Conservation (phyloP, 2,329 filamentous ascomycete species). For the Fusarium verticillioides region DNA sequence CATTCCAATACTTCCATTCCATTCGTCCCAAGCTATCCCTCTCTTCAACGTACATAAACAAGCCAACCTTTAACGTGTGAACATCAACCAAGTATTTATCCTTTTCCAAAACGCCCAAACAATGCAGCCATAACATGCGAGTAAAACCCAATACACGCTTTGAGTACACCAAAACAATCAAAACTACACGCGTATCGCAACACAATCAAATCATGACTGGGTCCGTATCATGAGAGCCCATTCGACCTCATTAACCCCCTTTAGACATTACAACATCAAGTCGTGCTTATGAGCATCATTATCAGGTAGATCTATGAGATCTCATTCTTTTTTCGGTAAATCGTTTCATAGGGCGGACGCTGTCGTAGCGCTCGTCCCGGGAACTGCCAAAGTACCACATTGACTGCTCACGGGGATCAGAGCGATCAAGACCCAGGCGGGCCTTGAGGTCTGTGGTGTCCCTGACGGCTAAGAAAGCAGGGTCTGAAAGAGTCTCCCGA, state of each 20-base stretch:
- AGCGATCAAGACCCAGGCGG: conserved; percentile 68
- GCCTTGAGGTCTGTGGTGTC: conserved; percentile 76
- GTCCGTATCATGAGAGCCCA: conserved; percentile 19
- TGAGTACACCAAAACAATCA: conserved; percentile 4
- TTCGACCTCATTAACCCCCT: background rate
- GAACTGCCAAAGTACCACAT: conserved; percentile 62
- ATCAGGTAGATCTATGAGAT: conserved; percentile 44
- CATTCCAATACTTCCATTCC: conserved; percentile 33
- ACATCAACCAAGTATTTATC: conserved; percentile 8
- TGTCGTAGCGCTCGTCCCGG: conserved; percentile 55
- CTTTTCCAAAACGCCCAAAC: conserved; percentile 35
- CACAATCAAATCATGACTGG: conserved; percentile 5
- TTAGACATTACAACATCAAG: conserved; percentile 30
- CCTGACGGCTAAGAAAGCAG: conserved; percentile 75
- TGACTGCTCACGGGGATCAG: conserved; percentile 59
- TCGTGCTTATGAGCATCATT: conserved; percentile 29
- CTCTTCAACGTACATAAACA: conserved; percentile 17
- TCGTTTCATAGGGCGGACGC: conserved; percentile 57
- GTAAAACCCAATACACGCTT: conserved; percentile 9
- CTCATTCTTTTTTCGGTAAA: conserved; percentile 57
- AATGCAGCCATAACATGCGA: conserved; percentile 22
- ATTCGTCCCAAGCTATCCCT: background rate
- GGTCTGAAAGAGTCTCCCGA: conserved; percentile 76
- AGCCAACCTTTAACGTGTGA: conserved; percentile 11
- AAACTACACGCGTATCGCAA: background rate